Base-by-base conservation (phyloP, 805 yeast genomes). In the Candida patagonica region DNA sequence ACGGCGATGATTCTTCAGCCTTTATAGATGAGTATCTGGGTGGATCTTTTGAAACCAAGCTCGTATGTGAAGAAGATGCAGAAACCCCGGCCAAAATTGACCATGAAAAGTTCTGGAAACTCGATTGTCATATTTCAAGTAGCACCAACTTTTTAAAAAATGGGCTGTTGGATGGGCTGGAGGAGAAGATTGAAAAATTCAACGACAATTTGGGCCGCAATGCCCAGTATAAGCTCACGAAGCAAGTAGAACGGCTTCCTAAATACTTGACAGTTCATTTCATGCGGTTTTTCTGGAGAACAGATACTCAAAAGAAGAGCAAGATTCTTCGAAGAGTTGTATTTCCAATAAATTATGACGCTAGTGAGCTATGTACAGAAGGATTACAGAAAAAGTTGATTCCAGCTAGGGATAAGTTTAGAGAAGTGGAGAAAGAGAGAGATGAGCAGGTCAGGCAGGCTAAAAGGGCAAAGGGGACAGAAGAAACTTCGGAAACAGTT, bases 201-300 rank as follows among this genome's bases (percentile, higher is more conserved):
- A 82, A 80, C 52, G 81, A 74, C n/a, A 59, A 68, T 5, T 73
- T 88, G 44, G 80, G 76, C 38, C 63, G 78, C 34, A 73, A 87
- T 56, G 78, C 94, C n/a, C 66, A 70, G 17, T 87, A 79, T 59
- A 76, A 76, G 48, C 71, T 85, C 33, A 59, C 53, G 9, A 60
- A 59, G 44, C 61, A 73, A 40, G 80, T 92, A 42, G 73, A 81
- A 1, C 76, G 82, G 56, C 66, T 92, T 49, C 99, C 99, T 43
- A 80, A 83, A 55, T 80, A 80, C 57, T 68, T 92, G 51, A 83
- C 89, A 7, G 86, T 92, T 30, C 94, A 92, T 58, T 92, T 83
- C 62, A 92, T 92, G 46, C 74, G 99, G 56, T 92, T 92, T 59
- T 92, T 78, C 61, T 92, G 98, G 98, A 84, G 89, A 58, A 75